Percentiles rank a stretch among this genome's conserved stretches.
Evolutionary conservation across 2,329 filamentous ascomycete species (phyloP).

Genomic region (Simplicillium aogashimaense): DNA sequence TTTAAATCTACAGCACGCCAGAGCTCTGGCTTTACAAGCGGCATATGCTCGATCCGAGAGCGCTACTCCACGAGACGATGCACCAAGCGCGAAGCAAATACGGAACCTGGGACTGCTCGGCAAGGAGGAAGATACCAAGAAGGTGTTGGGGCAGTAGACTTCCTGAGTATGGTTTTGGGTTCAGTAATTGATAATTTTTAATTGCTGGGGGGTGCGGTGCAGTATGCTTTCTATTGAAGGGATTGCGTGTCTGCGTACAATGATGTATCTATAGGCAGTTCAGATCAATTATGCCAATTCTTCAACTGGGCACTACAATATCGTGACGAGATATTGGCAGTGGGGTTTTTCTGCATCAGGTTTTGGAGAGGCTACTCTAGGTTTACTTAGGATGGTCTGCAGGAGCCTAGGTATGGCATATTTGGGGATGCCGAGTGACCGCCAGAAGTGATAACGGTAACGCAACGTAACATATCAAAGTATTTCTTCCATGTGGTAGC

Average conservation of each 20-base stretch:
- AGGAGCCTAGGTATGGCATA: too few relatives aligned
- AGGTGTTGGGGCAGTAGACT: slow-evolving; percentile 32
- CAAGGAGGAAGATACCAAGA: slow-evolving; percentile 71
- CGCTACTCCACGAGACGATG: slow-evolving; percentile 66
- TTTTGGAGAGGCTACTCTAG: too few relatives aligned
- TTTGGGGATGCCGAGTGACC: too few relatives aligned
- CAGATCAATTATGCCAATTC: too few relatives aligned
- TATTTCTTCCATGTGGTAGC: too few relatives aligned
- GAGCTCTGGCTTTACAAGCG: slow-evolving; percentile 67
- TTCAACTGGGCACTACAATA: too few relatives aligned
- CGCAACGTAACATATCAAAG: too few relatives aligned
- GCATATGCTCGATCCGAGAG: slow-evolving; percentile 77
- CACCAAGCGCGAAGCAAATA: slow-evolving; percentile 77
- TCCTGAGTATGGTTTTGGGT: not conserved
- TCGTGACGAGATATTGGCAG: too few relatives aligned
- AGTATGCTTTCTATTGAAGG: not conserved
- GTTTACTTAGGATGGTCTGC: too few relatives aligned
- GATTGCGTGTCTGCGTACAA: not conserved
- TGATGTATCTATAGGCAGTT: not conserved
- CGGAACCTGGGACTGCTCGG: slow-evolving; percentile 74
- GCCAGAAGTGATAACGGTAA: too few relatives aligned
- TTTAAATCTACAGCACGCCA: slow-evolving; percentile 51
- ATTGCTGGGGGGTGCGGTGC: not conserved
- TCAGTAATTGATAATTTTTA: slow-evolving; percentile 9
- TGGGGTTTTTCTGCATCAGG: too few relatives aligned